These are phyloP conservation scores for Spongispora temasekensis DNA, from an alignment of 1,284 basidiomycete genomes.

Conservation along the genomic window DNA sequence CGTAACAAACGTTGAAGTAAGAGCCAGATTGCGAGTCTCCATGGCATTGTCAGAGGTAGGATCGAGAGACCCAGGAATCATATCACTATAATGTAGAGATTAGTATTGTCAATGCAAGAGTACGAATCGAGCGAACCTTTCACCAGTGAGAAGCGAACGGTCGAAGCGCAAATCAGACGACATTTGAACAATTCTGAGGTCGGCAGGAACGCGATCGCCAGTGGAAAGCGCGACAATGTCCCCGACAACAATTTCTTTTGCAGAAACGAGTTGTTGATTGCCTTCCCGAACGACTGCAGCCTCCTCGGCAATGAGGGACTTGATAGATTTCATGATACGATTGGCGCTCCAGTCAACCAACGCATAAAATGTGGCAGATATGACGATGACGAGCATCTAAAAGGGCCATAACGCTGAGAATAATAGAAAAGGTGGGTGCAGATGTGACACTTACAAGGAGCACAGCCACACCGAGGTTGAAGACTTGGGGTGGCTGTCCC, in stretches of 20 bases:
- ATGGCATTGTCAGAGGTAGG: conserved; percentile 56
- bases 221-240: conserved; percentile 77
- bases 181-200: conserved; percentile 66
- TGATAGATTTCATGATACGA: conserved; percentile 40
- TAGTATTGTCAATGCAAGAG: background rate
- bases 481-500: conserved; percentile 48
- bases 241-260: conserved; percentile 81
- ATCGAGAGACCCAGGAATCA: conserved; percentile 51
- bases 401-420: background rate
- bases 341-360: conserved; percentile 45
- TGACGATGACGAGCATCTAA: conserved; percentile 61
- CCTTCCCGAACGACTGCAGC: conserved; percentile 56
- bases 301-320: conserved; percentile 43
- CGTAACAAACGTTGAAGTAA: conserved; percentile 52
- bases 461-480: conserved; percentile 70
- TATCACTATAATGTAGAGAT: conserved; percentile 37
- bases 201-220: conserved; percentile 83
- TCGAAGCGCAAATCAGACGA: conserved; percentile 60
- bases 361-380: conserved; percentile 49
- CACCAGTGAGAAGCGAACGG: conserved; percentile 63
- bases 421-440: background rate
- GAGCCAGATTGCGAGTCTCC: conserved; percentile 61
- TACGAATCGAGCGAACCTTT: conserved; percentile 35
- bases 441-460: conserved; percentile 67
- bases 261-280: conserved; percentile 58